These are phyloP conservation scores for Russula sp. DNA, from an alignment of 768 basidiomycete genomes.

Conservation along the genomic window DNA sequence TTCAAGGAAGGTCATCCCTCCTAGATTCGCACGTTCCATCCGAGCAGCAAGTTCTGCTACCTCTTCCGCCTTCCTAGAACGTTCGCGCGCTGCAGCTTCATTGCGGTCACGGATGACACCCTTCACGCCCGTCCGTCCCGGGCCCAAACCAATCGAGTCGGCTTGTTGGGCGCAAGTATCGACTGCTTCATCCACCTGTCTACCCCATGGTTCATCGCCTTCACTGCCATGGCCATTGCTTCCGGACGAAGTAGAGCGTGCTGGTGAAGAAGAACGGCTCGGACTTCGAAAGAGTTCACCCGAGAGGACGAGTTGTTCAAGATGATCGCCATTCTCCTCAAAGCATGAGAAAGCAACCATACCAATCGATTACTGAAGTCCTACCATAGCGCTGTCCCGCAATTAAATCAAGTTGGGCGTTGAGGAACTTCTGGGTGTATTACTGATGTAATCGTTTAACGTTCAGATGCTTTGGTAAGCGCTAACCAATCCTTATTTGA, in stretches of 20 bases:
- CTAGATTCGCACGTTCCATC: slow-evolving; percentile 60
- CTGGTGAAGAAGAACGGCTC: slow-evolving; percentile 53
- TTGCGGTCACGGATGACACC: slow-evolving; percentile 78
- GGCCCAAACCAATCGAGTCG: slow-evolving; percentile 77
- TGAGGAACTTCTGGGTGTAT: background rate
- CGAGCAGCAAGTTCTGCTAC: slow-evolving; percentile 43
- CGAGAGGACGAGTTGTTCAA: slow-evolving; percentile 70
- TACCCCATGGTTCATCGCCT: slow-evolving; percentile 32
- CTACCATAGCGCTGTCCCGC: slow-evolving; percentile 7
- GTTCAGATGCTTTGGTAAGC: background rate
- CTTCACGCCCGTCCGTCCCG: slow-evolving; percentile 82
- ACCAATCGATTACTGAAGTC: background rate
- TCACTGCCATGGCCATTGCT: slow-evolving; percentile 52
- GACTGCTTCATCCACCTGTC: slow-evolving; percentile 31
- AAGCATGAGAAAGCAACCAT: background rate
- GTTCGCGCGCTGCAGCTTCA: slow-evolving; percentile 53
- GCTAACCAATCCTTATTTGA: background rate
- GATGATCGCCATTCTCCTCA: slow-evolving; percentile 20
- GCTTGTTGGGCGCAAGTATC: slow-evolving; percentile 34
- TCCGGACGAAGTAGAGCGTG: slow-evolving; percentile 45
- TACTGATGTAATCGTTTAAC: background rate
- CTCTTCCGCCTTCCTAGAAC: slow-evolving; percentile 46
- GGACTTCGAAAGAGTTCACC: slow-evolving; percentile 60
- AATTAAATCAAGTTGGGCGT: background rate
- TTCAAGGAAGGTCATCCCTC: slow-evolving; percentile 68